phyloP scores from a whole-genome alignment of 73 alveolate genomes.

The Uronychia binucleata region DNA sequence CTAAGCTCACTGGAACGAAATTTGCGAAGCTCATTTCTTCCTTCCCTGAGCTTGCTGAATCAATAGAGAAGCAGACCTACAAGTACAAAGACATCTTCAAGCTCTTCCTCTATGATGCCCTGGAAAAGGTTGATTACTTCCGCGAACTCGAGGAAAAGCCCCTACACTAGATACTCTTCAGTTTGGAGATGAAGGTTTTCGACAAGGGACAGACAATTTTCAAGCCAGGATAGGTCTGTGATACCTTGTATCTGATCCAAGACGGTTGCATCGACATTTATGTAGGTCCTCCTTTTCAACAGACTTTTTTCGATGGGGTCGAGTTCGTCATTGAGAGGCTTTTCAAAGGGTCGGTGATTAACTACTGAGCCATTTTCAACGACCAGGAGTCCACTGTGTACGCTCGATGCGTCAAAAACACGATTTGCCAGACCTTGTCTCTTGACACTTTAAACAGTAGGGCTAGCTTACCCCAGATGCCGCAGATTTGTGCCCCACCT shows the following conservation, averaged over 20 bases:
- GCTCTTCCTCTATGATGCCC: slow-evolving; percentile 21
- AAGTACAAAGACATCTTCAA: slow-evolving; percentile 48
- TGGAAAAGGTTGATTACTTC: slow-evolving; percentile 37
- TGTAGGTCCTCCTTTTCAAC: neutral
- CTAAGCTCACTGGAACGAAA: slow-evolving; percentile 19
- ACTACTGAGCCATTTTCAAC: slow-evolving; percentile 43
- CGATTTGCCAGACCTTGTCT: slow-evolving; percentile 10
- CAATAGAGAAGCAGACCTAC: slow-evolving; percentile 20
- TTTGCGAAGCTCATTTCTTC: slow-evolving; percentile 8
- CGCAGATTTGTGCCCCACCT: neutral
- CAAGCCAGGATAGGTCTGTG: slow-evolving; percentile 30
- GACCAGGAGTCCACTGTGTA: slow-evolving; percentile 36
- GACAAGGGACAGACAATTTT: slow-evolving; percentile 32
- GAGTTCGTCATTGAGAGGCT: slow-evolving; percentile 49
- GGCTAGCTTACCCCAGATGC: neutral
- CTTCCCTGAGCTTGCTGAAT: slow-evolving; percentile 32
- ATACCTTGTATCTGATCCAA: slow-evolving; percentile 17
- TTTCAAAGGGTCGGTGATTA: slow-evolving; percentile 42
- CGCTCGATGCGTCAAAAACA: slow-evolving; percentile 2
- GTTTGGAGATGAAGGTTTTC: slow-evolving; percentile 1
- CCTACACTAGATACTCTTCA: slow-evolving; percentile 35
- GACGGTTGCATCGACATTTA: slow-evolving; percentile 40
- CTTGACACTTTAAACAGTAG: neutral
- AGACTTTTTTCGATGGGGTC: slow-evolving; percentile 30
- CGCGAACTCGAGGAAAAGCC: slow-evolving; percentile 41